Evolutionary conservation across 1,139 yeast genomes (phyloP).

Genomic region (Zygosaccharomyces sapae): DNA sequence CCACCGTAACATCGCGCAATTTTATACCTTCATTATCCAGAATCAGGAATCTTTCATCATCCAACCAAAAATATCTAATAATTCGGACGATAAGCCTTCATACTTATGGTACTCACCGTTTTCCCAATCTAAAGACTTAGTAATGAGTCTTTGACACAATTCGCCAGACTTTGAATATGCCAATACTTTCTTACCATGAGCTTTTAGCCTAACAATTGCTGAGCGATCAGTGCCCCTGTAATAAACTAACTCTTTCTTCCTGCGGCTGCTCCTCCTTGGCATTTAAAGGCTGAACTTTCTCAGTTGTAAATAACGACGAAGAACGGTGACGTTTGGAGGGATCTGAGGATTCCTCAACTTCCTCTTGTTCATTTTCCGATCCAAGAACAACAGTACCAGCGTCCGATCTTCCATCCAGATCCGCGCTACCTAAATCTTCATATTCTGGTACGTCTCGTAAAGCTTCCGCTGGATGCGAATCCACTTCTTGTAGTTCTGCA

Average conservation of each 20-base stretch:
- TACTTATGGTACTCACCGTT: slow-evolving; percentile 18
- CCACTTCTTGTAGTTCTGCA: neutral
- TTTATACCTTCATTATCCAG: slow-evolving; percentile 24
- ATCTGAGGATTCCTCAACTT: slow-evolving; percentile 2
- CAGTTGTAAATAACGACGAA: slow-evolving; percentile 18
- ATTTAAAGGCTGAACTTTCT: slow-evolving; percentile 8
- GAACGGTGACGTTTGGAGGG: slow-evolving; percentile 13
- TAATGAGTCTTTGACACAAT: slow-evolving; percentile 23
- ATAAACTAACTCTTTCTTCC: neutral
- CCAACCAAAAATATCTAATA: slow-evolving; percentile 28
- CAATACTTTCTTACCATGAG: slow-evolving; percentile 24
- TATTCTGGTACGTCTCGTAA: slow-evolving; percentile 7
- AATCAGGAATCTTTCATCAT: slow-evolving; percentile 20
- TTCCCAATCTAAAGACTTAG: slow-evolving; percentile 21
- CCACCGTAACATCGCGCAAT: slow-evolving; percentile 19
- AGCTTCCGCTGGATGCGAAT: slow-evolving; percentile 7
- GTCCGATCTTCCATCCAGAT: slow-evolving; percentile 9
- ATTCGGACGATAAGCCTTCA: slow-evolving; percentile 16
- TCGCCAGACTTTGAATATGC: slow-evolving; percentile 23
- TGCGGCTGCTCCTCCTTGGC: slow-evolving; percentile 3
- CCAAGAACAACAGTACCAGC: slow-evolving; percentile 13
- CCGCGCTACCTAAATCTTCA: neutral
- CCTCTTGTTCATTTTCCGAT: slow-evolving; percentile 5
- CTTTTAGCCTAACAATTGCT: slow-evolving; percentile 18
- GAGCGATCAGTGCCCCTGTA: slow-evolving; percentile 7